Evolutionary conservation across 2,329 filamentous ascomycete species (phyloP).

Genomic region (Helotiales sp.): DNA sequence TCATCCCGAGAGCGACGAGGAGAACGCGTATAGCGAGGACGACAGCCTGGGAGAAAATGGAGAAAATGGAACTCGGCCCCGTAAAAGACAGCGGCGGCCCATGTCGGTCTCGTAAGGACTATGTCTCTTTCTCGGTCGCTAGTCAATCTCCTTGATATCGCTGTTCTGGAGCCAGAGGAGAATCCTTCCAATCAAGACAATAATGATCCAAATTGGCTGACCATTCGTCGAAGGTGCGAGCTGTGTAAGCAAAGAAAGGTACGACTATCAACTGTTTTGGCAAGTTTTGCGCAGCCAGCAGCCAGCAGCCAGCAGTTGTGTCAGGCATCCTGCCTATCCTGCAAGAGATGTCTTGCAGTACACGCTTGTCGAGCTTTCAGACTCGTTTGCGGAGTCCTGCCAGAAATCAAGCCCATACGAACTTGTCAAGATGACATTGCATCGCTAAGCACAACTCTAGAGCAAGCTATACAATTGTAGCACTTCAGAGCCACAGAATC

Average conservation of each 20-base stretch:
- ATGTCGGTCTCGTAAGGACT: constrained; percentile 55
- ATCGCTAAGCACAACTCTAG: not conserved
- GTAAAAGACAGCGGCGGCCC: constrained; percentile 55
- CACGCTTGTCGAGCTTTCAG: not conserved
- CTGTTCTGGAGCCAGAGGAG: constrained; percentile 26
- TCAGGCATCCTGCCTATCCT: not conserved
- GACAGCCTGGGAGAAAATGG: constrained; percentile 33
- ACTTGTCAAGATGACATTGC: not conserved
- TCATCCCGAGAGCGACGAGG: constrained; percentile 42
- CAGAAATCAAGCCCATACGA: not conserved
- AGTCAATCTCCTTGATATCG: constrained; percentile 26
- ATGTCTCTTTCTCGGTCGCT: constrained; percentile 38
- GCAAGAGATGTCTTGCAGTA: not conserved
- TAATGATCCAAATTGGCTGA: constrained; percentile 41
- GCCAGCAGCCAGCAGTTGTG: not conserved
- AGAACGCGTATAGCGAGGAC: constrained; percentile 41
- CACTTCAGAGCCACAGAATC: not conserved
- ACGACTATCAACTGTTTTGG: constrained; percentile 32
- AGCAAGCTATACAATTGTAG: not conserved
- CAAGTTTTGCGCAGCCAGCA: not conserved
- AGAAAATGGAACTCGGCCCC: constrained; percentile 43
- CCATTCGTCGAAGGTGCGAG: constrained; percentile 63
- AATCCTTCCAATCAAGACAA: constrained; percentile 23
- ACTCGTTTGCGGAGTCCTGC: not conserved
- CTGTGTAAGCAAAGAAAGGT: constrained; percentile 84